Conservation (phyloP, 2,329 filamentous ascomycete species). For the Calonectria ilicicola region DNA sequence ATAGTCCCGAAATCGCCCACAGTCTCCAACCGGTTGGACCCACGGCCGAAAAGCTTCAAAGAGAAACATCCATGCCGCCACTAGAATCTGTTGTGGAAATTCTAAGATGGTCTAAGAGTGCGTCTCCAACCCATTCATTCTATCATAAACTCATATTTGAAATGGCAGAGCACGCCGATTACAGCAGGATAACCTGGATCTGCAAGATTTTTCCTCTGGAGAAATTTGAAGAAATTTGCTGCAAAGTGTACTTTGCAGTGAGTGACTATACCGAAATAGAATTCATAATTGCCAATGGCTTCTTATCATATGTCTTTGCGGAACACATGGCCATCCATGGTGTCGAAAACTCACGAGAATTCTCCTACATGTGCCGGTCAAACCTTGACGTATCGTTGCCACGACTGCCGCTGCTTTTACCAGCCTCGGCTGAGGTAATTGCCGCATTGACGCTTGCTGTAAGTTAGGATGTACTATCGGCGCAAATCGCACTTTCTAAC, state of each 20-base stretch:
- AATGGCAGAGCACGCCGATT: slow-evolving; percentile 38
- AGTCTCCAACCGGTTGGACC: background rate
- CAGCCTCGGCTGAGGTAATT: slow-evolving; percentile 47
- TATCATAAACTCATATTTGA: background rate
- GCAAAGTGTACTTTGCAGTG: slow-evolving; percentile 51
- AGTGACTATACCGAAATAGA: slow-evolving; percentile 48
- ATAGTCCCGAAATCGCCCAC: background rate
- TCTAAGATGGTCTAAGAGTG: slow-evolving; percentile 50
- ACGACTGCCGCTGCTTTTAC: slow-evolving; percentile 46
- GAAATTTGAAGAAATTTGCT: slow-evolving; percentile 46
- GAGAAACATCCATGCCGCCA: slow-evolving; percentile 39
- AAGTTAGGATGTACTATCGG: background rate
- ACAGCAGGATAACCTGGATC: slow-evolving; percentile 46
- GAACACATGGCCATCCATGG: slow-evolving; percentile 45
- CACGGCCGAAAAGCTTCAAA: background rate
- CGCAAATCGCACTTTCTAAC: background rate
- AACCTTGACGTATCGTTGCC: slow-evolving; percentile 43
- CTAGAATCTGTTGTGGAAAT: slow-evolving; percentile 42
- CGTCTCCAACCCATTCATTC: background rate
- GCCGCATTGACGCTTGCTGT: slow-evolving; percentile 51
- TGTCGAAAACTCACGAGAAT: slow-evolving; percentile 33
- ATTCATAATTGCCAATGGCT: slow-evolving; percentile 51
- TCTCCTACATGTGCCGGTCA: slow-evolving; percentile 39
- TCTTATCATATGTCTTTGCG: slow-evolving; percentile 49
- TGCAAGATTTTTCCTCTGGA: slow-evolving; percentile 47